Evolutionary conservation across 2,329 filamentous ascomycete genomes (phyloP).

Genomic region (Monosporascus cannonballus): DNA sequence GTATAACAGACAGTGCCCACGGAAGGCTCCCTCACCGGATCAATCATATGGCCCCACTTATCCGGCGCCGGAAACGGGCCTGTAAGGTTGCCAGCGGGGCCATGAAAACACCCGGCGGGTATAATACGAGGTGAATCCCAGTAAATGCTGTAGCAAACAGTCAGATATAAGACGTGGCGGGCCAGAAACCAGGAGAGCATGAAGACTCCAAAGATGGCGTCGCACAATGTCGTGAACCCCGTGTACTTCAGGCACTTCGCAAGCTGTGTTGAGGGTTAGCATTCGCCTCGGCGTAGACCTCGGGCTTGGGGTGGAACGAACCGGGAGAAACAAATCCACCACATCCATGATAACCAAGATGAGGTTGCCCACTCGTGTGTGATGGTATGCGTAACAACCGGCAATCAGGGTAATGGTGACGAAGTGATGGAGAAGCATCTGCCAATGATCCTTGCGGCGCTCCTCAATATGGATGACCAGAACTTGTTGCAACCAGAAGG

Average conservation of each 20-base stretch:
- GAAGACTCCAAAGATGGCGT: conserved; percentile 78
- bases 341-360: conserved; percentile 92
- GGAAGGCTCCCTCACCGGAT: conserved; percentile 62
- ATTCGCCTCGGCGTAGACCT: neutral
- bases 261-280: conserved; percentile 41
- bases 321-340: conserved; percentile 81
- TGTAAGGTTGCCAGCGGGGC: conserved; percentile 46
- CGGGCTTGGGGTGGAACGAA: conserved; percentile 38
- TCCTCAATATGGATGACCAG: conserved; percentile 93
- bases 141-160: conserved; percentile 79
- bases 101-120: conserved; percentile 64
- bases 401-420: conserved; percentile 79
- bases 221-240: conserved; percentile 69
- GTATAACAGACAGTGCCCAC: conserved; percentile 77
- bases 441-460: conserved; percentile 86
- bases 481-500: conserved; percentile 92
- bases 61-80: conserved; percentile 48
- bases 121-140: conserved; percentile 57
- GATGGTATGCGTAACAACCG: conserved; percentile 78
- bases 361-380: conserved; percentile 80
- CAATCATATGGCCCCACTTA: conserved; percentile 57
- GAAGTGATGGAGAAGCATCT: conserved; percentile 94
- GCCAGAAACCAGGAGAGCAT: conserved; percentile 78
- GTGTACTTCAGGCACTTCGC: conserved; percentile 94
- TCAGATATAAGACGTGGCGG: conserved; percentile 74